Evolutionary conservation across 2,329 filamentous ascomycete species (phyloP), one percentile per base, ranked within the genome.

Genomic region (Phialemonium atrogriseum): DNA sequence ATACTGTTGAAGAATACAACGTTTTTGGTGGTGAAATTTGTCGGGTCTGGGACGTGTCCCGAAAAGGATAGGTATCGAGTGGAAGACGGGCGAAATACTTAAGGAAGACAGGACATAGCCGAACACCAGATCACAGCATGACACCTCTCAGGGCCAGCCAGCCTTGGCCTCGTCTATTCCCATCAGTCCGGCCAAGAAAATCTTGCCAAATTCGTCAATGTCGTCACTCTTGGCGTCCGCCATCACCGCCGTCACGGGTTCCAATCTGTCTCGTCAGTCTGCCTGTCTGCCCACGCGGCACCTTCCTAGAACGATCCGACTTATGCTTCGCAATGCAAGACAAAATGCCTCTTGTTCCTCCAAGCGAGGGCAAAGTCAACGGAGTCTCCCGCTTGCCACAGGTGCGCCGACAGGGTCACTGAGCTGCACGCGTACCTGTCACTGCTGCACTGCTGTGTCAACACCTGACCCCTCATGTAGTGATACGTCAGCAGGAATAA

Each of bases 371-470:
- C 50, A 44, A 63, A 63, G 4, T 48, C 48, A 7, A 55, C 30
- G 0, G 54, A 43, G 15, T 50, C 51, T 5, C 25, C 32, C 4
- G 59, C 59, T n/a, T 45, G 24, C 59, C 59, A 63, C 13, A 63
- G 39, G 12, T 54, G 44, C 15, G 48, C 48, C 5, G 56, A 60
- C 22, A 60, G 15, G 1, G 57, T 62, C 49, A 52, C 58, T 6
- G 51, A 52, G 39, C 55, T 52, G 16, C 50, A 51, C 16, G 55
- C 26, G 3, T 50, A 29, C 16, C n/a, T n/a, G n/a, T n/a, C n/a
- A n/a, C n/a, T n/a, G n/a, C n/a, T n/a, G n/a, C n/a, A n/a, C n/a
- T n/a, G n/a, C n/a, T n/a, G n/a, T n/a, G n/a, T n/a, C n/a, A n/a
- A n/a, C n/a, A n/a, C n/a, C n/a, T n/a, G n/a, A n/a, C n/a, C n/a